Conservation (phyloP, 2,329 filamentous ascomycete genomes). For the Cladosporium halotolerans region DNA sequence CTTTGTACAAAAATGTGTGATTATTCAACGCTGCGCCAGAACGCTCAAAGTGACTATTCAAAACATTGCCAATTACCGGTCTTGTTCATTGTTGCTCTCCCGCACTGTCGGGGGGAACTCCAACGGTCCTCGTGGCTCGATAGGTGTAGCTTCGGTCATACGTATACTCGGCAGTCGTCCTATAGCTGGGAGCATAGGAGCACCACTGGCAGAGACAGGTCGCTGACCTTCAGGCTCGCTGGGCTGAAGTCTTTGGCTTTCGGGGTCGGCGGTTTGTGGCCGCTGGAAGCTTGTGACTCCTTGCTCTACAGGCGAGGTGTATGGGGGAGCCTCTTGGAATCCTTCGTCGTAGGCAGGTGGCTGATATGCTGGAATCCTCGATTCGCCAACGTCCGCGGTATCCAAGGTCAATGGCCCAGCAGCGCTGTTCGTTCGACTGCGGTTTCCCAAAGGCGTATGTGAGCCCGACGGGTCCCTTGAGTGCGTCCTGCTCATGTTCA, state of each 20-base stretch:
- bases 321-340: constrained; percentile 44
- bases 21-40: constrained; percentile 7
- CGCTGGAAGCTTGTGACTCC: constrained; percentile 14
- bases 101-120: constrained; percentile 5
- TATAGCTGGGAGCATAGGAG: constrained; percentile 33
- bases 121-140: constrained; percentile 16
- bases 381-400: constrained; percentile 27
- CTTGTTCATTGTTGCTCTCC: neutral
- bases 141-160: constrained; percentile 34
- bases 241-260: neutral
- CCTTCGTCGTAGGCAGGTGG: constrained; percentile 32
- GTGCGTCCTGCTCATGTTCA: constrained; percentile 28
- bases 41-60: neutral
- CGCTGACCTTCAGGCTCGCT: neutral
- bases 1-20: neutral
- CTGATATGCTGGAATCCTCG: constrained; percentile 25
- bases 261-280: neutral
- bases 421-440: constrained; percentile 24
- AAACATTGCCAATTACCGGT: neutral
- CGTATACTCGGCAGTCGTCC: constrained; percentile 40
- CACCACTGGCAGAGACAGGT: constrained; percentile 15
- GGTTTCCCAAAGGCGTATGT: constrained; percentile 16
- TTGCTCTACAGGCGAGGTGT: constrained; percentile 35
- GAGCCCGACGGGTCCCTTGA: constrained; percentile 25
- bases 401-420: constrained; percentile 22